Evolutionary conservation across 305 asterid genomes (phyloP).

Genomic region (Euphrasia arctica): DNA sequence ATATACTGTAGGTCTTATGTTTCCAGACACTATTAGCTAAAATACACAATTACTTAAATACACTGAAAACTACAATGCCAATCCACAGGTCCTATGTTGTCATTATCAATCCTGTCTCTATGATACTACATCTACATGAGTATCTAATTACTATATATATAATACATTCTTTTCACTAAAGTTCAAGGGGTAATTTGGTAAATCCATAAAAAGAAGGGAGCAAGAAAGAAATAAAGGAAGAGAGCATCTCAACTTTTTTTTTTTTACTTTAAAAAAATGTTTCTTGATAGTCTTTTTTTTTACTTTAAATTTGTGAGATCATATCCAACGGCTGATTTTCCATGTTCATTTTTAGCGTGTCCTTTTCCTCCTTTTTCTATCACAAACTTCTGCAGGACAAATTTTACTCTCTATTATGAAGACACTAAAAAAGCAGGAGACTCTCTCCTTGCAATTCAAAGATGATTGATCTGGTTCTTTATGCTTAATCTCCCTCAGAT

Average conservation of each 20-base stretch:
- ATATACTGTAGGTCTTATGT: too few relatives aligned
- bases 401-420: slow-evolving; percentile 9
- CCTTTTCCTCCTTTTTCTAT: slow-evolving; percentile 1
- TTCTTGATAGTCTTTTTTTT: slow-evolving; percentile 26
- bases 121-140: slow-evolving; percentile 25
- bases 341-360: slow-evolving; percentile 29
- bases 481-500: slow-evolving; percentile 43
- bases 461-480: slow-evolving; percentile 62
- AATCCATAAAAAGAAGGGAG: slow-evolving; percentile 38
- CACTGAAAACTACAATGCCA: slow-evolving; percentile 37
- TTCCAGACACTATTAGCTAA: slow-evolving; percentile 4
- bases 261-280: background rate
- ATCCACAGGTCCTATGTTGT: slow-evolving; percentile 34
- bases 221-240: slow-evolving; percentile 37
- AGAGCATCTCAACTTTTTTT: slow-evolving; percentile 40
- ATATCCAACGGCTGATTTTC: slow-evolving; percentile 70
- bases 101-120: slow-evolving; percentile 42
- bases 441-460: slow-evolving; percentile 33
- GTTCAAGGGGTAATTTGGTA: slow-evolving; percentile 42
- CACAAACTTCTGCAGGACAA: slow-evolving; percentile 34
- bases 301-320: slow-evolving; percentile 34
- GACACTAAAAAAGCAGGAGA: slow-evolving; percentile 25
- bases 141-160: slow-evolving; percentile 11
- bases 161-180: slow-evolving; percentile 30
- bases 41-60: slow-evolving; percentile 24